Percentiles rank a stretch among this genome's conserved stretches.
Conservation (phyloP, 306 rosid species). For the Vachellia pachyceras region DNA sequence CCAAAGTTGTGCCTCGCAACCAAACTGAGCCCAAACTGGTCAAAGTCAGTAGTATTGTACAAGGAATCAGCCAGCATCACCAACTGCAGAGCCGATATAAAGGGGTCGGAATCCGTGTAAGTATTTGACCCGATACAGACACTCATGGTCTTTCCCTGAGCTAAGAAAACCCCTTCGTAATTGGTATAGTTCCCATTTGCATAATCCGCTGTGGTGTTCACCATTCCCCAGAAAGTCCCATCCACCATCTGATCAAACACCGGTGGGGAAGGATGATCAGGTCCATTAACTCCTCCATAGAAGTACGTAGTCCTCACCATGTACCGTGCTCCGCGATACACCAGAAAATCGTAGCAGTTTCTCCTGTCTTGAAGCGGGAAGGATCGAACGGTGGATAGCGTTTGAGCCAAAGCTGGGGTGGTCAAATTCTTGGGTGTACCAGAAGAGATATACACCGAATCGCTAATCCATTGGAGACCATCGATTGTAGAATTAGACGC, state of each 20-base stretch:
- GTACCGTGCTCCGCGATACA: conserved; percentile 66
- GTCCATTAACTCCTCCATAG: conserved; percentile 73
- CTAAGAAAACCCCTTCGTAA: conserved; percentile 80
- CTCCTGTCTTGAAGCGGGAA: conserved; percentile 60
- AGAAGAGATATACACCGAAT: conserved; percentile 46
- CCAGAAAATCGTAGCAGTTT: conserved; percentile 66
- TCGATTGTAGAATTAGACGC: conserved; percentile 32
- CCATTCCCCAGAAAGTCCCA: conserved; percentile 80
- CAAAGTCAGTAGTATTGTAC: conserved; percentile 78
- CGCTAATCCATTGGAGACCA: conserved; percentile 67
- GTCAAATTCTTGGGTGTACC: conserved; percentile 59
- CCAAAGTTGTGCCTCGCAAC: conserved; percentile 74
- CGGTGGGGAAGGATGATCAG: conserved; percentile 60
- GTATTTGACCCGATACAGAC: conserved; percentile 73
- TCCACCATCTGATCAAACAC: conserved; percentile 93
- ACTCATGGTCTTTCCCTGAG: conserved; percentile 67
- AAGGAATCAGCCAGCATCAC: conserved; percentile 59
- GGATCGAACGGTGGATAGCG: conserved; percentile 68
- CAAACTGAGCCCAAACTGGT: conserved; percentile 49
- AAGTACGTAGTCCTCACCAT: conserved; percentile 72
- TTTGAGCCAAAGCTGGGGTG: conserved; percentile 35
- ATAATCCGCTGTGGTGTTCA: conserved; percentile 74
- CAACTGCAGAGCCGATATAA: conserved; percentile 80
- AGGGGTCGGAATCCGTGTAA: conserved; percentile 88
- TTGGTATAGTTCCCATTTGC: conserved; percentile 43